Evolutionary conservation across 2,329 filamentous ascomycete genomes (phyloP).

Genomic region (Chaetomiaceae sp.): DNA sequence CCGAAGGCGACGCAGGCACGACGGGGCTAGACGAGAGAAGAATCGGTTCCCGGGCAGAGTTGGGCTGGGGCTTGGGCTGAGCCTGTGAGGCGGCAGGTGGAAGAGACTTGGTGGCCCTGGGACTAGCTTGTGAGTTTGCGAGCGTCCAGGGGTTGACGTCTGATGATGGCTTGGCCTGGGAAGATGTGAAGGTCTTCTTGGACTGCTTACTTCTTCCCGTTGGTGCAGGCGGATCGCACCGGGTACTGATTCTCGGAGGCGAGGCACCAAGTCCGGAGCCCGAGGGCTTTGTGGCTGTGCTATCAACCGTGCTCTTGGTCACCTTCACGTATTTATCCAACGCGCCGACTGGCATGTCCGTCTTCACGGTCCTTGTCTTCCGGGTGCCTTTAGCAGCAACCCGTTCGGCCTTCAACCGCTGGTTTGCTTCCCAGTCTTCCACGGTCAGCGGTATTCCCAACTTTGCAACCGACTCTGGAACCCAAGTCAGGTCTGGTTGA

Average conservation of each 20-base stretch:
- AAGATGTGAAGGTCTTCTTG: constrained; percentile 16
- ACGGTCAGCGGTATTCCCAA: constrained; percentile 61
- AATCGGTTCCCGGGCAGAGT: constrained; percentile 21
- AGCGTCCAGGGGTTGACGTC: constrained; percentile 38
- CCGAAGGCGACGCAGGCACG: constrained; percentile 9
- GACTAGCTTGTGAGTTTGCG: constrained; percentile 34
- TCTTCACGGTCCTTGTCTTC: constrained; percentile 21
- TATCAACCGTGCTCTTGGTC: constrained; percentile 30
- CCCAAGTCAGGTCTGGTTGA: constrained; percentile 62
- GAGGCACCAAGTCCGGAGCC: neutral
- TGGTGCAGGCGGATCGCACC: neutral
- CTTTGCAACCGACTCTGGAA: constrained; percentile 59
- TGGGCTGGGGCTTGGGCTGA: neutral
- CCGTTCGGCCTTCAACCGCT: constrained; percentile 29
- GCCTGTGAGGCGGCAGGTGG: constrained; percentile 3
- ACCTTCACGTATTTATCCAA: constrained; percentile 37
- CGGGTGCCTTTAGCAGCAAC: constrained; percentile 18
- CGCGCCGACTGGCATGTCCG: constrained; percentile 28
- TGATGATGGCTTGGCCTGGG: constrained; percentile 21
- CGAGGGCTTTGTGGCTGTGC: constrained; percentile 4
- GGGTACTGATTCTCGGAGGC: constrained; percentile 1
- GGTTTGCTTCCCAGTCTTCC: constrained; percentile 55
- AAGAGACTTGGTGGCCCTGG: constrained; percentile 24
- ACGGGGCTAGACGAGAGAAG: constrained; percentile 29
- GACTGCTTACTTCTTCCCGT: constrained; percentile 29